A percentile compares a stretch with the other conserved stretches of the same genome.
Evolutionary conservation across 2,329 filamentous ascomycete species (phyloP).

Genomic region (Aspergillus udagawae): DNA sequence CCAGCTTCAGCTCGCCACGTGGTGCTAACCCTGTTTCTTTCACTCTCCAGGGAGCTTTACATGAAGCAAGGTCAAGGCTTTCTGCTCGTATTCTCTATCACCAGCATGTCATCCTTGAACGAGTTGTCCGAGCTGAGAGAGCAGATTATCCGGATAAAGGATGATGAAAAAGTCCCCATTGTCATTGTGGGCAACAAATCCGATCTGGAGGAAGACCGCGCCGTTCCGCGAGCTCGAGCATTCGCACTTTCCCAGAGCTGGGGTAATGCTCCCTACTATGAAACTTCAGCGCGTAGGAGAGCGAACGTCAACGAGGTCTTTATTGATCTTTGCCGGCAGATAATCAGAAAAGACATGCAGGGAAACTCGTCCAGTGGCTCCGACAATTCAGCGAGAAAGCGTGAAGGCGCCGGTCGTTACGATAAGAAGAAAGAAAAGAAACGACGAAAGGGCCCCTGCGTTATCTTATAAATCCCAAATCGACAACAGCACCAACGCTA

Average conservation of each 20-base stretch:
- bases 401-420: conserved; percentile 30
- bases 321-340: conserved; percentile 76
- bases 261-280: conserved; percentile 85
- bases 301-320: conserved; percentile 92
- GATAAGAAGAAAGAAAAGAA: conserved; percentile 33
- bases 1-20: not conserved
- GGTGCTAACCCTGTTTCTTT: conserved; percentile 5
- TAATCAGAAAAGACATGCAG: conserved; percentile 65
- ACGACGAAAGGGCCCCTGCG: conserved; percentile 35
- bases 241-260: conserved; percentile 83
- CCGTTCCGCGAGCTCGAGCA: conserved; percentile 71
- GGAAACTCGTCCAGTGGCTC: conserved; percentile 28
- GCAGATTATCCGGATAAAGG: conserved; percentile 87
- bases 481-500: not conserved
- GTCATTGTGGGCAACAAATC: conserved; percentile 92
- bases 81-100: conserved; percentile 87
- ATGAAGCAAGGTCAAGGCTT: conserved; percentile 94
- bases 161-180: conserved; percentile 78
- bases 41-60: conserved; percentile 64
- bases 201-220: conserved; percentile 80
- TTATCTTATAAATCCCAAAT: conserved; percentile 31
- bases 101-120: conserved; percentile 74
- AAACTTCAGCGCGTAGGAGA: conserved; percentile 75
- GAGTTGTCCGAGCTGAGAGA: conserved; percentile 79
- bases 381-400: conserved; percentile 28